Base-by-base conservation (phyloP, 1,284 basidiomycete genomes). In the Xerocomus alliaceus region DNA sequence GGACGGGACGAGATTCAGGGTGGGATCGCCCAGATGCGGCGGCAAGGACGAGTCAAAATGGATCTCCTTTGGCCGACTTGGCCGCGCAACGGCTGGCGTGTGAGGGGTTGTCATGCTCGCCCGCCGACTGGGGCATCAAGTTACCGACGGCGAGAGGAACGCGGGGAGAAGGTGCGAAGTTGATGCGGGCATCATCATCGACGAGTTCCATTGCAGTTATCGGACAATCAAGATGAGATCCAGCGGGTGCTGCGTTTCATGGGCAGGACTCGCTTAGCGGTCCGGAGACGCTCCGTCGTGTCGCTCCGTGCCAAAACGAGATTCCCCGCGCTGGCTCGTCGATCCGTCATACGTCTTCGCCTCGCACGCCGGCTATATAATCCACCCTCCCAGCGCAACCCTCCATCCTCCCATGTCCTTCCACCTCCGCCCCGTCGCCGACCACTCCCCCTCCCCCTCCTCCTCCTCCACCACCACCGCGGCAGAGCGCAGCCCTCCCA, bases 401-500 rank as follows among this genome's bases (percentile, higher is more conserved):
- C 41, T 24, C 47, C 32, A 39, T 2, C 41, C 29, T 45, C 13
- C 48, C 37, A 84, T 83, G 80, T 73, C 81, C 61, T 85, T 79
- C 72, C 79, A 80, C 64, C 80, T 83, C 44, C 83, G 83, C 54
- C 84, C 83, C 39, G 82, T 84, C 53, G 60, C 72, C 3, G 61
- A 63, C 29, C 63, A 60, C 53, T 72, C 74, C 41, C 72, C 69
- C 31, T 65, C 65, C 58, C 68, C 74, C 22, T 71, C 74, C 34
- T 65, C 75, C 8, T 74, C 74, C 32, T 69, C 71, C 20, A 4
- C 63, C 17, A 59, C 73, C 26, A 70, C 73, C 32, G 55, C 62
- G 29, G 63, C 60, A 4, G 71, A 76, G 11, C 72, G 63, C 46
- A 74, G 64, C 37, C 73, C 75, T 2, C 71, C 67, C 0, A 37